These are phyloP conservation scores for Hortiboletus flavorubellus DNA, from an alignment of 768 basidiomycete genomes.

Conservation along the genomic window DNA sequence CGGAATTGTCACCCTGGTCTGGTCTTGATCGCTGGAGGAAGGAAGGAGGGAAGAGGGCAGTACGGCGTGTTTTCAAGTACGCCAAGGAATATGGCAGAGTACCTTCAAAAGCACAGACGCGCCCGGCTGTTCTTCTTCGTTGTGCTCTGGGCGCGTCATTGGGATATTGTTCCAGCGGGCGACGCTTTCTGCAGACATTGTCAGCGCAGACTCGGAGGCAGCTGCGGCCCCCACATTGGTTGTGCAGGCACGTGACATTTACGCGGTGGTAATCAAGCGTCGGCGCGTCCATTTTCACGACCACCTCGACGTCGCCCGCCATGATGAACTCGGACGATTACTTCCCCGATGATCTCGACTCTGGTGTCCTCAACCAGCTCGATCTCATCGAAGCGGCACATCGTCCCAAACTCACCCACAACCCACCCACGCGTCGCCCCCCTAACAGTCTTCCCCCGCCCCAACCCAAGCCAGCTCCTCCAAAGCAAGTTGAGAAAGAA, in stretches of 20 bases:
- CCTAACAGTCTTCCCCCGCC: constrained; percentile 13
- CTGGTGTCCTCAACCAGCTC: constrained; percentile 55
- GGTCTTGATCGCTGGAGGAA: constrained; percentile 61
- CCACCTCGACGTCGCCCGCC: constrained; percentile 1
- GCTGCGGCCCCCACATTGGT: no score
- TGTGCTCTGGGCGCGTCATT: constrained; percentile 35
- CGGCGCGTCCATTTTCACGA: neutral
- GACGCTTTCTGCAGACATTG: constrained; percentile 63
- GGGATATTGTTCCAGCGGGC: constrained; percentile 75
- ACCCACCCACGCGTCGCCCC: neutral
- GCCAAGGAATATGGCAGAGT: constrained; percentile 54
- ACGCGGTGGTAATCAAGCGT: neutral
- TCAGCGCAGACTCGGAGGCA: no score
- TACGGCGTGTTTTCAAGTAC: constrained; percentile 43
- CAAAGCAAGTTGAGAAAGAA: constrained; percentile 30
- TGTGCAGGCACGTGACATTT: constrained; percentile 14
- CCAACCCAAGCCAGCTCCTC: constrained; percentile 13
- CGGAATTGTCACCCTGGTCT: constrained; percentile 33
- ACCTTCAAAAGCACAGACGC: constrained; percentile 54
- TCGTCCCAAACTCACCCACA: constrained; percentile 17
- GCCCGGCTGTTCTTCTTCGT: constrained; percentile 20
- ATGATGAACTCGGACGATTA: constrained; percentile 77
- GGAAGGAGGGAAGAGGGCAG: constrained; percentile 50
- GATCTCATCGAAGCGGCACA: constrained; percentile 70
- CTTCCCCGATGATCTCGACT: constrained; percentile 66